Percentiles rank a stretch among this genome's conserved stretches.
phyloP scores from a whole-genome alignment of 2,329 filamentous ascomycete genomes.

The Plectosphaerella cucumerina region DNA sequence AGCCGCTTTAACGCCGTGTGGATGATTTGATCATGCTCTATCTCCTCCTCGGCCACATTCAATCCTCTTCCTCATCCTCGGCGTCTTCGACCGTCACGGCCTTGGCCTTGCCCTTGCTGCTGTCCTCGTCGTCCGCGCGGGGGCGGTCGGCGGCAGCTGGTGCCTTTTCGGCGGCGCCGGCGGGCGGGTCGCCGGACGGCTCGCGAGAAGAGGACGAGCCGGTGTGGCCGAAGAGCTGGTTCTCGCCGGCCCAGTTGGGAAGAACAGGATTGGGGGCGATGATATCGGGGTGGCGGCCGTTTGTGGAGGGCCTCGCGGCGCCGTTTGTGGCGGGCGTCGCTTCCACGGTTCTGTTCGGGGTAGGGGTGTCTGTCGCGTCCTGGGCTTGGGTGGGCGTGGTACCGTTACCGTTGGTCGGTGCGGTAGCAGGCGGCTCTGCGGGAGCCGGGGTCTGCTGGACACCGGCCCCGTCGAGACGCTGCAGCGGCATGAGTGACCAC shows the following conservation, averaged over 20 bases:
- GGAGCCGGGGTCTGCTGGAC: constrained; percentile 5
- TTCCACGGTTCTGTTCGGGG: background rate
- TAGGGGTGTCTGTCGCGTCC: background rate
- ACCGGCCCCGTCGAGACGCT: constrained; percentile 42
- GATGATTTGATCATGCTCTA: background rate
- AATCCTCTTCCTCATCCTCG: constrained; percentile 28
- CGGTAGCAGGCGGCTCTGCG: constrained; percentile 17
- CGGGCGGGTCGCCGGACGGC: constrained; percentile 2
- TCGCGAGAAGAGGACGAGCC: background rate
- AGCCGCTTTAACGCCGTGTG: background rate
- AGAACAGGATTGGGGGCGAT: constrained; percentile 43
- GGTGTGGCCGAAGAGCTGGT: constrained; percentile 40
- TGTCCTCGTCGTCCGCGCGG: background rate
- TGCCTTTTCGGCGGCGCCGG: background rate
- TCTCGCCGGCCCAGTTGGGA: constrained; percentile 47
- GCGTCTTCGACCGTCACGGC: constrained; percentile 44
- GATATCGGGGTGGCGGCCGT: constrained; percentile 15
- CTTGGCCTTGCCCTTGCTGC: constrained; percentile 37
- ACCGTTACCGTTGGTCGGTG: background rate
- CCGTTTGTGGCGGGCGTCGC: background rate
- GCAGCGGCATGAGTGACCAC: constrained; percentile 61
- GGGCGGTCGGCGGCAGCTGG: constrained; percentile 1
- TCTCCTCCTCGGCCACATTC: background rate
- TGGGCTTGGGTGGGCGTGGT: background rate
- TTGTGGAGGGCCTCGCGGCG: background rate